These are phyloP conservation scores for Metarhizium humberi DNA, from an alignment of 2,329 filamentous ascomycete genomes.

Conservation along the genomic window DNA sequence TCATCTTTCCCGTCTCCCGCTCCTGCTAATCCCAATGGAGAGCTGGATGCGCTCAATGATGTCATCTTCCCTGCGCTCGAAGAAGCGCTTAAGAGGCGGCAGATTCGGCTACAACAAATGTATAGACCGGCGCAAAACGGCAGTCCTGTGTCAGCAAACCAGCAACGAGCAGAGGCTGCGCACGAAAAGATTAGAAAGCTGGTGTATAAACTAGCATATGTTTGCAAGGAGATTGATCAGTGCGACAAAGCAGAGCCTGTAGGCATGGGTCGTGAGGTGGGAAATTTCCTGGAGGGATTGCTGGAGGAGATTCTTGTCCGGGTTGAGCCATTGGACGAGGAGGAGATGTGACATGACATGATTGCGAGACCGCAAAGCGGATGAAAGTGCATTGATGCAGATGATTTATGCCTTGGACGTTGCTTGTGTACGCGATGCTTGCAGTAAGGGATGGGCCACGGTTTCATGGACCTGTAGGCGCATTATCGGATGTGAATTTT, in stretches of 20 bases:
- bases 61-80: slow-evolving; percentile 91
- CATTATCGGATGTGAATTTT: neutral
- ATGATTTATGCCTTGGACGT: neutral
- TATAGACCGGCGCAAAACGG: slow-evolving; percentile 30
- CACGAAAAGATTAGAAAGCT: slow-evolving; percentile 77
- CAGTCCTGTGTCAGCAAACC: slow-evolving; percentile 45
- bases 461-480: neutral
- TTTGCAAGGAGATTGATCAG: slow-evolving; percentile 85
- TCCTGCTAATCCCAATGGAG: slow-evolving; percentile 50
- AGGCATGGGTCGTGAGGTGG: slow-evolving; percentile 86
- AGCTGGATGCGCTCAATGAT: slow-evolving; percentile 78
- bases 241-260: slow-evolving; percentile 81
- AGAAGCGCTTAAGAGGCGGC: slow-evolving; percentile 76
- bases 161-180: slow-evolving; percentile 59
- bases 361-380: slow-evolving; percentile 1
- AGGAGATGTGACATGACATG: slow-evolving; percentile 30
- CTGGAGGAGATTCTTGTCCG: slow-evolving; percentile 89
- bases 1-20: slow-evolving; percentile 48
- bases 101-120: slow-evolving; percentile 47
- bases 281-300: slow-evolving; percentile 81
- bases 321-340: slow-evolving; percentile 78
- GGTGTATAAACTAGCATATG: slow-evolving; percentile 70
- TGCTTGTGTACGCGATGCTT: neutral
- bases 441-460: neutral
- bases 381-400: neutral